Evolutionary conservation across 169 alveolate genomes (phyloP).

Genomic region (Babesia bovis): DNA sequence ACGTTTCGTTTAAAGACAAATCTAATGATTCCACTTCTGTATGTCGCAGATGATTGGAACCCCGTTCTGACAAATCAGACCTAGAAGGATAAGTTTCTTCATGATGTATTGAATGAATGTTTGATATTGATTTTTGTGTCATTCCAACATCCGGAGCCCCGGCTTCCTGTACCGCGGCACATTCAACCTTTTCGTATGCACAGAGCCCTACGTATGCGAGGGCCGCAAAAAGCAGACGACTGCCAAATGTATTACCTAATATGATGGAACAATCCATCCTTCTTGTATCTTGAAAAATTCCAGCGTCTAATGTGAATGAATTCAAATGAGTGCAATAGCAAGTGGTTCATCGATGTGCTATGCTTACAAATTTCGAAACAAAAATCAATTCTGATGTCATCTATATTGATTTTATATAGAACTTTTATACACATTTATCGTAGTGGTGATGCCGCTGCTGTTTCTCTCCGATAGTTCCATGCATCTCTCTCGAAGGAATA

Average conservation of each 20-base stretch:
- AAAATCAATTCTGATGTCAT: background rate
- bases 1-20: too few species aligned
- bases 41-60: too few species aligned
- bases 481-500: background rate
- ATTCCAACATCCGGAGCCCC: background rate
- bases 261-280: slow-evolving; percentile 15
- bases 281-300: too few species aligned
- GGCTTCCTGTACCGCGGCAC: slow-evolving; percentile 9
- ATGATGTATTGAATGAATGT: background rate
- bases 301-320: too few species aligned
- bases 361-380: background rate
- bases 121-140: background rate
- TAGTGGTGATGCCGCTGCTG: slow-evolving; percentile 18
- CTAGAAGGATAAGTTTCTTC: too few species aligned
- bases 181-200: slow-evolving; percentile 4
- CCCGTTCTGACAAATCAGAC: too few species aligned
- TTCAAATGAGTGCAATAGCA: too few species aligned
- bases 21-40: too few species aligned
- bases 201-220: slow-evolving; percentile 6
- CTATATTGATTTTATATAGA: background rate
- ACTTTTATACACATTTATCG: background rate
- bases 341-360: too few species aligned
- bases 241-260: background rate
- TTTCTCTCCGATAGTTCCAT: slow-evolving; percentile 8
- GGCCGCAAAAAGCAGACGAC: background rate